phyloP scores from a whole-genome alignment of 495 filamentous ascomycete genomes.

The Xylaria intraflava region DNA sequence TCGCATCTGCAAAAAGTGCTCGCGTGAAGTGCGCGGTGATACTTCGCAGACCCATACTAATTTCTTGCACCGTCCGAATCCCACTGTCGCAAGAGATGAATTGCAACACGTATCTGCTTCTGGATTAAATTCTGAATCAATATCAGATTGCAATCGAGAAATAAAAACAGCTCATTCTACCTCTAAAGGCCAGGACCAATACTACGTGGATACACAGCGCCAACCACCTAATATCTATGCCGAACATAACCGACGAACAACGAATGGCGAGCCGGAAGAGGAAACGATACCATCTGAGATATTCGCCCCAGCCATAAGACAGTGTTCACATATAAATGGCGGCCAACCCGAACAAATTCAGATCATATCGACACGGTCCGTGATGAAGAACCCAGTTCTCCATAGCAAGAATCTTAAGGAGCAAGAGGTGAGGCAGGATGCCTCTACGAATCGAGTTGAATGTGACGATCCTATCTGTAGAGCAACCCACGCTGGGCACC shows the following conservation, averaged over 20 bases:
- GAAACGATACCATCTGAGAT: neutral
- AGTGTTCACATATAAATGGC: neutral
- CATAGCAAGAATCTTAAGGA: slow-evolving; percentile 1
- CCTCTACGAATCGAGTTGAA: slow-evolving; percentile 5
- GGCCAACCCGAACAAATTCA: neutral
- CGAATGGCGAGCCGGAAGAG: neutral
- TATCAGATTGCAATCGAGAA: neutral
- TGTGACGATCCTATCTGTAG: slow-evolving; percentile 26
- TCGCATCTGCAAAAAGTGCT: slow-evolving; percentile 27
- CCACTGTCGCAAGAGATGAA: neutral
- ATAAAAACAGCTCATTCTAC: neutral
- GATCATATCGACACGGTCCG: neutral
- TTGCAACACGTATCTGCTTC: neutral
- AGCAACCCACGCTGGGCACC: slow-evolving; percentile 27
- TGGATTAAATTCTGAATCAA: neutral
- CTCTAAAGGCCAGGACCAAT: neutral
- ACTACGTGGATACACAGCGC: neutral
- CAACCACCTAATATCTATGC: neutral
- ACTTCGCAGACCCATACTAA: slow-evolving; percentile 11
- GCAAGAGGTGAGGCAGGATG: neutral
- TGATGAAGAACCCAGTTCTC: slow-evolving; percentile 10
- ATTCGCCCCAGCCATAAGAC: neutral
- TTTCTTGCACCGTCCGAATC: slow-evolving; percentile 10
- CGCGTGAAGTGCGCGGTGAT: slow-evolving; percentile 17
- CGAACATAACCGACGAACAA: neutral